A percentile compares a stretch with the other conserved stretches of the same genome.
Conservation (phyloP, 768 basidiomycete genomes). For the Kwoniella europaea region DNA sequence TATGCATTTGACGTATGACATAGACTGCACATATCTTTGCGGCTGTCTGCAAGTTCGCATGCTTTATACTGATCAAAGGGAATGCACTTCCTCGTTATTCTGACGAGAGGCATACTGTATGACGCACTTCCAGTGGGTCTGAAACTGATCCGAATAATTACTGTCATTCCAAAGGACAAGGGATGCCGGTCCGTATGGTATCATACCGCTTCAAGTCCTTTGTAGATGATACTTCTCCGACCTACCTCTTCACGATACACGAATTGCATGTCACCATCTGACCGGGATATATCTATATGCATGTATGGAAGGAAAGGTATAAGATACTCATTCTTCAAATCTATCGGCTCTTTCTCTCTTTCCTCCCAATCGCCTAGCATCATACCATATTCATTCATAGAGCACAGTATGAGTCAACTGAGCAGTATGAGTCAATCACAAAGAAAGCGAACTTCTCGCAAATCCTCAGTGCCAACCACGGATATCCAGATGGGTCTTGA, state of each 20-base stretch:
- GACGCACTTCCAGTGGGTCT: too few relatives aligned
- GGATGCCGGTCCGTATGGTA: too few relatives aligned
- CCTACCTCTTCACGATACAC: too few relatives aligned
- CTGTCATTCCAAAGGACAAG: too few relatives aligned
- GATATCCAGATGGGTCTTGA: neutral
- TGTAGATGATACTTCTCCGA: too few relatives aligned
- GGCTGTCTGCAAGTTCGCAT: neutral
- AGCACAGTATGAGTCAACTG: neutral
- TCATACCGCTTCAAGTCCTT: too few relatives aligned
- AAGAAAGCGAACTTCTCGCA: neutral
- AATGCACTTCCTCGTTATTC: neutral
- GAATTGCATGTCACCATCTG: neutral
- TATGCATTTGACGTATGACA: conserved; percentile 13
- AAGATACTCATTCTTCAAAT: neutral
- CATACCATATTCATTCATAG: neutral
- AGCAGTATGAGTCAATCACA: neutral
- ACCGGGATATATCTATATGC: neutral
- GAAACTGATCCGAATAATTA: too few relatives aligned
- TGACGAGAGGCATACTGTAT: neutral
- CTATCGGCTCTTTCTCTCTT: neutral
- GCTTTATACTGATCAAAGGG: neutral
- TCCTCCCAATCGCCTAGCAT: neutral
- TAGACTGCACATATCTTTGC: neutral
- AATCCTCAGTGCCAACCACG: neutral
- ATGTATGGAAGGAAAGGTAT: neutral